Percentiles rank a stretch among this genome's conserved stretches.
phyloP scores from a whole-genome alignment of 1,139 yeast species.

The Scheffersomyces parashehatae region DNA sequence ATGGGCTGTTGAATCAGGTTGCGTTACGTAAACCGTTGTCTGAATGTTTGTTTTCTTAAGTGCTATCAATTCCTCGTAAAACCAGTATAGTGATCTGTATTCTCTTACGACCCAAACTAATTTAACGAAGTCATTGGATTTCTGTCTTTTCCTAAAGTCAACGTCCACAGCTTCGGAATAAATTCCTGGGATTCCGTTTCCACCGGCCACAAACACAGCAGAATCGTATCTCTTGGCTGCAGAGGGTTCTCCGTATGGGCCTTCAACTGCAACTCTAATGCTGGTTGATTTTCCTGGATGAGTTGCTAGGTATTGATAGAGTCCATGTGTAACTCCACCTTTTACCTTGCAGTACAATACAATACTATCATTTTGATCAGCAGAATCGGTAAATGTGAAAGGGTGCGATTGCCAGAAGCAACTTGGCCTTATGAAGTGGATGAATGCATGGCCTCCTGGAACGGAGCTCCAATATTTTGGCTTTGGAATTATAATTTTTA shows the following conservation, averaged over 20 bases:
- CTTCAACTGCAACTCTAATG: conserved; percentile 41
- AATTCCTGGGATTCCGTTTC: conserved; percentile 46
- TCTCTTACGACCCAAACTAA: conserved; percentile 41
- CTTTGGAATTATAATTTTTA: conserved; percentile 15
- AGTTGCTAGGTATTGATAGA: conserved; percentile 29
- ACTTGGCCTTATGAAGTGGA: conserved; percentile 21
- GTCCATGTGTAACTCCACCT: conserved; percentile 37
- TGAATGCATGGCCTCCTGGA: conserved; percentile 23
- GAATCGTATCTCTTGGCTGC: conserved; percentile 30
- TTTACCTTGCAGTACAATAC: conserved; percentile 36
- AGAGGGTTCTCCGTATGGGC: conserved; percentile 41
- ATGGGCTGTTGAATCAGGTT: conserved; percentile 19
- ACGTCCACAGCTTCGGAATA: conserved; percentile 38
- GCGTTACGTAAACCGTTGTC: conserved; percentile 33
- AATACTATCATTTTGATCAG: conserved; percentile 22
- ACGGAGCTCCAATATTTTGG: conserved; percentile 18
- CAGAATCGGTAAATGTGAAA: conserved; percentile 34
- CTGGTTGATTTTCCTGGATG: conserved; percentile 24
- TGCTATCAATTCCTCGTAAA: conserved; percentile 30
- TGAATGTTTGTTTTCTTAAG: conserved; percentile 26
- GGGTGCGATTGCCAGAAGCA: conserved; percentile 48
- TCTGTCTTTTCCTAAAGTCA: conserved; percentile 14
- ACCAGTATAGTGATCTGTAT: conserved; percentile 32
- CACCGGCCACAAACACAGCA: conserved; percentile 43
- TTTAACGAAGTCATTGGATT: conserved; percentile 23